A percentile compares a stretch with the other conserved stretches of the same genome.
These are phyloP conservation scores for Teunomyces barrocoloradensis DNA, from an alignment of 805 yeast genomes.

Conservation along the genomic window DNA sequence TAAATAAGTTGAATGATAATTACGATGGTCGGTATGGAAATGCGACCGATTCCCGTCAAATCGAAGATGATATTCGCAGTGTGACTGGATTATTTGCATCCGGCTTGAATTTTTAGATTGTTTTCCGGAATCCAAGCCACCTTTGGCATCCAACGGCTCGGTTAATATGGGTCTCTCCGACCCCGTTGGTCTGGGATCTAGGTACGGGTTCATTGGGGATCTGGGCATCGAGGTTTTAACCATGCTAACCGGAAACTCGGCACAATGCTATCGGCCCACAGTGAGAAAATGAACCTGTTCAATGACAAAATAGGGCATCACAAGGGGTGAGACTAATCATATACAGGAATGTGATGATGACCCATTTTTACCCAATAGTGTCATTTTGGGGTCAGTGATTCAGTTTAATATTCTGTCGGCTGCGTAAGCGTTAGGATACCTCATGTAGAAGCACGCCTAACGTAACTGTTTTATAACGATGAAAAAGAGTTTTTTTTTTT, in stretches of 20 bases:
- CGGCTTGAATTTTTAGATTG: slow-evolving; percentile 21
- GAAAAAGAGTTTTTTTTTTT: neutral
- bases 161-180: no score
- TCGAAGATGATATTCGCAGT: slow-evolving; percentile 36
- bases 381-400: no score
- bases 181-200: neutral
- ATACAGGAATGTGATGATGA: no score
- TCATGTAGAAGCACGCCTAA: no score
- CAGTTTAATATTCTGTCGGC: no score
- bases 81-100: slow-evolving; percentile 41
- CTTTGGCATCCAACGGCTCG: neutral
- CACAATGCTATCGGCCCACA: neutral
- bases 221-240: neutral
- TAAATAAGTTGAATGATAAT: slow-evolving; percentile 20
- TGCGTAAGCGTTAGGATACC: no score
- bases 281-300: no score
- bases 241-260: neutral
- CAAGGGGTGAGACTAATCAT: no score
- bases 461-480: neutral
- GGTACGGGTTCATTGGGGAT: neutral
- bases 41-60: slow-evolving; percentile 7
- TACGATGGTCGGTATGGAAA: slow-evolving; percentile 9
- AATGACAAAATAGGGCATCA: no score
- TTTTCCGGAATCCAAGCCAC: no score
- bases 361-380: no score